Percentiles rank a stretch among this genome's conserved stretches.
These are phyloP conservation scores for Nothopassalora personata DNA, from an alignment of 2,329 filamentous ascomycete genomes.

Conservation along the genomic window DNA sequence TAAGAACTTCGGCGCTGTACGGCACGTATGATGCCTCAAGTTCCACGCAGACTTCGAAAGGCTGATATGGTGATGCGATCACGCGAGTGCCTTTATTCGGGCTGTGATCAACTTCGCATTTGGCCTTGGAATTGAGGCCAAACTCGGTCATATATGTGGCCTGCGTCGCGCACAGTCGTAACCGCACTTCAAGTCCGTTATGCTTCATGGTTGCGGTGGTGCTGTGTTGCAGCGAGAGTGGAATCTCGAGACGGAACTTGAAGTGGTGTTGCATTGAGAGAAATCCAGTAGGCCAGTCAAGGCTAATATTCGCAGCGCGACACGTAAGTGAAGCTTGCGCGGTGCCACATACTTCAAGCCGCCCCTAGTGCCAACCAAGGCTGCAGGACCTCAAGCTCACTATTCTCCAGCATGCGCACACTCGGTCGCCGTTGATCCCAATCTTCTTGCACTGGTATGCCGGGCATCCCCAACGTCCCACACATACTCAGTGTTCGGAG, in stretches of 20 bases:
- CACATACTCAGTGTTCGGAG: constrained; percentile 27
- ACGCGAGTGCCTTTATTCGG: background rate
- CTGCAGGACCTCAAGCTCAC: constrained; percentile 18
- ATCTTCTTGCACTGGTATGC: constrained; percentile 16
- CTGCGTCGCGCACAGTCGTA: background rate
- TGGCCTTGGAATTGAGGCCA: background rate
- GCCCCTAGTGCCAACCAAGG: constrained; percentile 14
- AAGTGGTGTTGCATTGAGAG: background rate
- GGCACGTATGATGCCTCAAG: background rate
- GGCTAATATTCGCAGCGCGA: background rate
- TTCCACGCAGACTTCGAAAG: background rate
- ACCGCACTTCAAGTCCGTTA: background rate
- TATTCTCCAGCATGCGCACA: constrained; percentile 15
- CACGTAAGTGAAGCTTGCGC: background rate
- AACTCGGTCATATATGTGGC: background rate
- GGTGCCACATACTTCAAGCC: background rate
- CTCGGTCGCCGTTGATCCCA: constrained; percentile 16
- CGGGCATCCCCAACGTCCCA: constrained; percentile 27
- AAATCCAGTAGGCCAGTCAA: constrained; percentile 1
- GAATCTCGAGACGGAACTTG: background rate
- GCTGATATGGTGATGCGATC: background rate
- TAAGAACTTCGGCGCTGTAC: background rate
- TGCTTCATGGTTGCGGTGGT: background rate
- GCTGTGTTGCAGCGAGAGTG: background rate
- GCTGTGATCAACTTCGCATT: background rate